Conservation (phyloP, 176 grass and related monocot species). For the Zoysia pacifica region DNA sequence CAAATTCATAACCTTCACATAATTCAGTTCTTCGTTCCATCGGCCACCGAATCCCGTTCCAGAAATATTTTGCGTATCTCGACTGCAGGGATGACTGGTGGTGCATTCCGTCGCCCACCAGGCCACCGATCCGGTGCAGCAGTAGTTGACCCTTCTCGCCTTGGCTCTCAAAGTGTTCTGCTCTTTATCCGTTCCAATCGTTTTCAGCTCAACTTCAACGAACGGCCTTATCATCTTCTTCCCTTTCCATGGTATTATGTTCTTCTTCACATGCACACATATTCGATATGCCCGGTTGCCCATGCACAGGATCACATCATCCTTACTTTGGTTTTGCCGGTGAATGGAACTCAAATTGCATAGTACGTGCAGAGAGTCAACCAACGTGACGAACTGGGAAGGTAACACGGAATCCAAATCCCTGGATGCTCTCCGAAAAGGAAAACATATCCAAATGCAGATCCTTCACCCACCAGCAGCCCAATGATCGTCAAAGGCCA, state of each 20-base stretch:
- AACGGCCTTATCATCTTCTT: conserved; percentile 1
- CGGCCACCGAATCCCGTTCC: no score
- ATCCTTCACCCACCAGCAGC: not conserved
- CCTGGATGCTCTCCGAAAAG: no score
- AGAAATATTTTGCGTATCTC: no score
- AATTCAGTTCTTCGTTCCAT: no score
- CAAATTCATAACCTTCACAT: no score
- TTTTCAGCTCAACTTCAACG: no score
- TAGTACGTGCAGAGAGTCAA: conserved; percentile 22
- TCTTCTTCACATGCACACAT: conserved; percentile 47
- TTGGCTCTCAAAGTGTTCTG: no score
- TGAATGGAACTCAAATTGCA: not conserved
- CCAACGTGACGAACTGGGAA: conserved; percentile 20
- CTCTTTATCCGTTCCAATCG: no score
- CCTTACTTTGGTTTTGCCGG: not conserved
- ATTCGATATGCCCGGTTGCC: conserved; percentile 32
- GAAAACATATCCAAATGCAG: conserved; percentile 5
- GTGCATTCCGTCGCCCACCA: no score
- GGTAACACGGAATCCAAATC: conserved; percentile 26
- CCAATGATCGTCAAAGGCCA: conserved; percentile 36
- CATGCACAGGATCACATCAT: not conserved
- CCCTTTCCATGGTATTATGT: not conserved
- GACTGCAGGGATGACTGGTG: no score
- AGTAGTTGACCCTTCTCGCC: no score
- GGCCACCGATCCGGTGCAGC: no score